Base-by-base conservation (phyloP, 176 grass and related monocot species). In the Leersia perrieri region DNA sequence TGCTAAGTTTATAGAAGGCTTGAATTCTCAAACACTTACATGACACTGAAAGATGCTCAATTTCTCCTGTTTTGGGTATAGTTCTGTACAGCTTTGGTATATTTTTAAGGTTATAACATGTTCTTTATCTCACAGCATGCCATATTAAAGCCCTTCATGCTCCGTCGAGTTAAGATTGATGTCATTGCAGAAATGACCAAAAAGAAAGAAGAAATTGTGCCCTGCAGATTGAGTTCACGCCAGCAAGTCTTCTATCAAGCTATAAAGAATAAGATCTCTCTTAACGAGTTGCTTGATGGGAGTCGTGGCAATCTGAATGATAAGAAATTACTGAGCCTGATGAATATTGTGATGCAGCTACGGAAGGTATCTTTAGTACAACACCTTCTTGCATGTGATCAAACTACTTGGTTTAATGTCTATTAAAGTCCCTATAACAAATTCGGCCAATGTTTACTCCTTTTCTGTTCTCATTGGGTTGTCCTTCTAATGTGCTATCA, bases 291-390 rank as follows among this genome's bases (percentile, higher is more conserved):
- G 75, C 77, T 93, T 80, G 93, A 93, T 84, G 90, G 93, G 70
- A 90, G 79, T 73, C 97, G 93, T 36, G 97, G 93, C 68, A 88
- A 88, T 93, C 78, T 93, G 72, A 99, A 96, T 85, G 97, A 99
- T 35, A 99, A 96, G 76, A 99, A 96, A 73, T 70, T 99, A 87
- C 76, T 94, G 66, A 99, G 94, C 81, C 82, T 99, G 82, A 99
- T 99, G 97, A 99, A 99, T 93, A 99, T 99, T 66, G 97, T 99
- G 42, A 96, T 99, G 86, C 97, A 99, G 80, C 84, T 99, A 55
- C 76, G 97, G 41, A 99, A 99, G 97, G 97, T 99, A 90, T 11
- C 57, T 23, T 10, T 58, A 58, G 6, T 34, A 27, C 41, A 61
- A 23, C 45, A 11, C 15, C 63, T 60, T 69, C 34, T 89, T 63